Conservation (phyloP, 1,284 basidiomycete genomes). For the Heterobasidion occidentale region DNA sequence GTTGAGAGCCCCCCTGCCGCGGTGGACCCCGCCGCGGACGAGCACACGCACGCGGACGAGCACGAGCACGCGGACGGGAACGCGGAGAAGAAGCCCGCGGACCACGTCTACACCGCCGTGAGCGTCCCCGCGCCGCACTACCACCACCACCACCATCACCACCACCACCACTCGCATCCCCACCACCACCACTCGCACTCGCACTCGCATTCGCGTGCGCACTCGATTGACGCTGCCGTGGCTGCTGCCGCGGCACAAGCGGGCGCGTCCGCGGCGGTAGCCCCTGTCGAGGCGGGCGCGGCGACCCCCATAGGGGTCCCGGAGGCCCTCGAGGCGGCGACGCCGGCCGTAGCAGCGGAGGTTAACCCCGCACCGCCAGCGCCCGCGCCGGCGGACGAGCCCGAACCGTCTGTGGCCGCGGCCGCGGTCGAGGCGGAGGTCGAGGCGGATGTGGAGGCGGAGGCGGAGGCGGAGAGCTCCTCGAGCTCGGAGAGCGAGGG, state of each 20-base stretch:
- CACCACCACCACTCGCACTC: background rate
- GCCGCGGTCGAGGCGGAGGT: constrained; percentile 19
- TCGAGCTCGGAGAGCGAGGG: background rate
- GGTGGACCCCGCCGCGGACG: too few species aligned
- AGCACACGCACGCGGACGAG: background rate
- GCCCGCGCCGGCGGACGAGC: too few species aligned
- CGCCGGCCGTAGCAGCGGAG: too few species aligned
- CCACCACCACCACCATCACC: background rate
- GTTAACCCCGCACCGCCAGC: too few species aligned
- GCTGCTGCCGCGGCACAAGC: background rate
- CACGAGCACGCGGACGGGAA: background rate
- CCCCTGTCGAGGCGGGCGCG: constrained; percentile 1
- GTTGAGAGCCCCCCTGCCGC: background rate
- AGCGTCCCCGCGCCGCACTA: constrained; percentile 1
- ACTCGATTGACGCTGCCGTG: background rate
- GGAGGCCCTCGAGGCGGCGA: background rate
- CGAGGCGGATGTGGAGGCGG: constrained; percentile 20
- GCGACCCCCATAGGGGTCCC: background rate
- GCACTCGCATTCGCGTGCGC: background rate
- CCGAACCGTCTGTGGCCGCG: background rate
- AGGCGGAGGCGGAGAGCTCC: constrained; percentile 16
- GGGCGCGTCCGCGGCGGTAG: background rate
- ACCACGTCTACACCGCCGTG: constrained; percentile 2
- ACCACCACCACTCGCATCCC: background rate
- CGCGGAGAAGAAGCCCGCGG: background rate